Evolutionary conservation across 129 eudicot genomes (phyloP), one percentile per base, ranked within the genome.

Genomic region (Calendula officinalis): DNA sequence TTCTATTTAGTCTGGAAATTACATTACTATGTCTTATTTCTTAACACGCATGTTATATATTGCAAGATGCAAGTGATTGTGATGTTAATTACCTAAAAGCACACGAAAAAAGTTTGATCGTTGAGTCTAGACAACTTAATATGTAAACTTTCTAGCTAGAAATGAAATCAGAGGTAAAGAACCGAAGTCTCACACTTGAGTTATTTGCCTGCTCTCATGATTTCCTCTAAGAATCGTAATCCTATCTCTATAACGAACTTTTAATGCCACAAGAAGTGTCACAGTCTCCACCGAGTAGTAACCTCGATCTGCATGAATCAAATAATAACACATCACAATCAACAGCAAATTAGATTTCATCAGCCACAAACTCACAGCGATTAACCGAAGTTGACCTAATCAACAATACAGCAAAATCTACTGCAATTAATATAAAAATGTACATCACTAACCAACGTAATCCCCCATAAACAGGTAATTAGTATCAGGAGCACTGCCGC

Each of bases 221-320:
- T 90, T 90, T 79, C 97, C 97, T 72, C 97, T 90, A 37, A 90
- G 95, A 77, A 90, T 90, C 33, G 97, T 90, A 73, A 90, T 84
- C 80, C 95, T 86, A 73, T 90, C 97, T 75, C 97, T 81, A 60
- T 90, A 90, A 49, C 95, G 95, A 64, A 90, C 86, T 74, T 90
- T 91, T 74, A 87, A 79, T 63, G 91, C 76, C 52, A 77, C 82
- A 61, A 81, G 72, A 62, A 76, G 75, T 8, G 86, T 16, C 3
- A 81, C 82, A 8, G 77, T 73, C 71, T 81, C 86, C 86, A 91
- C 98, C 2, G 96, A 91, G 58, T 81, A 81, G 56, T 81, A 81
- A 33, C 86, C 86, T 57, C 83, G 74, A 77, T 81, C 86, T 81
- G 82, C 82, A 72, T 13, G 7, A 54, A 66, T 50, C 38, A 70